These are phyloP conservation scores for Colletotrichum sp. DNA, from an alignment of 2,329 filamentous ascomycete genomes.

Conservation along the genomic window DNA sequence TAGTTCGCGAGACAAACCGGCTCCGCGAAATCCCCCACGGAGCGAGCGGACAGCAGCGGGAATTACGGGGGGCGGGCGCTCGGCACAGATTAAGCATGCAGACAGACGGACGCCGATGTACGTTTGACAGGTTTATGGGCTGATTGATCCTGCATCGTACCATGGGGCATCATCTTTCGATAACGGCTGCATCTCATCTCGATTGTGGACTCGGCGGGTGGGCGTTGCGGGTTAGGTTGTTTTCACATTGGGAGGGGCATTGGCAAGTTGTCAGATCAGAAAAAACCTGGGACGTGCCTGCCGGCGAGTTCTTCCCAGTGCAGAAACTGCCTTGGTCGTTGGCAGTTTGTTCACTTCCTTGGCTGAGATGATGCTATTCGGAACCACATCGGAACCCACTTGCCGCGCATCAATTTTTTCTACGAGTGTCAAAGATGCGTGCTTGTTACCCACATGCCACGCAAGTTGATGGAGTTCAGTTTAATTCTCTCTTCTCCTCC, in stretches of 20 bases:
- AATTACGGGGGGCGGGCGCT: neutral
- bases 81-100: neutral
- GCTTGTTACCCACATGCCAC: neutral
- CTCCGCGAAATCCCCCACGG: neutral
- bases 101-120: neutral
- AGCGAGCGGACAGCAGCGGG: neutral
- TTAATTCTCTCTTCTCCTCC: neutral
- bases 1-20: neutral
- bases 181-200: neutral
- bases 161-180: neutral
- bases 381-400: conserved; percentile 11
- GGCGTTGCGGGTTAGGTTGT: neutral
- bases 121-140: neutral
- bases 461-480: neutral
- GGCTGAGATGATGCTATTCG: conserved; percentile 18
- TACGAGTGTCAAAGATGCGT: neutral
- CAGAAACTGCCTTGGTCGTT: neutral
- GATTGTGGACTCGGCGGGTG: neutral
- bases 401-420: neutral
- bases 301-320: neutral
- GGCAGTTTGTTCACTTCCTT: neutral
- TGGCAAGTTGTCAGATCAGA: neutral
- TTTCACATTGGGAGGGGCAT: neutral
- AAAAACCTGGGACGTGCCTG: neutral
- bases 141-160: neutral